Evolutionary conservation across 805 yeast species (phyloP), one percentile per base, ranked within the genome.

Genomic region (Candida peoriensis): DNA sequence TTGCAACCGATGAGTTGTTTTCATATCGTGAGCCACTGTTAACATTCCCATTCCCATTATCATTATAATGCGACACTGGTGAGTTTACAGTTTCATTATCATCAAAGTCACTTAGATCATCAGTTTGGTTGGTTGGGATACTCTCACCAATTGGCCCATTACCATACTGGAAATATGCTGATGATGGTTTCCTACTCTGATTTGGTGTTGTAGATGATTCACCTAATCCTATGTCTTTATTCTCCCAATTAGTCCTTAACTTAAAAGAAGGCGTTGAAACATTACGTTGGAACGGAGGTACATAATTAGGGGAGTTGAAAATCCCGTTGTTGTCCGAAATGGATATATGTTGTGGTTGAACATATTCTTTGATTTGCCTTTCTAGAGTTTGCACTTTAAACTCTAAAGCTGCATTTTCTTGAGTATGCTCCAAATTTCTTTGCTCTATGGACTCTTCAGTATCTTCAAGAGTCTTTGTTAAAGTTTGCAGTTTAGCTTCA

Each of bases 151-250:
- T n/a, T n/a, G n/a, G n/a, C 23, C 28, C 32, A 20, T 34, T 42
- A 13, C 30, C 37, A 10, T 33, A 25, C 16, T 12, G 34, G 26
- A 25, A 37, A 8, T 34, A 8, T 6, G 28, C 30, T 7, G 53
- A 48, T 9, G 50, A 16, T n/a, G n/a, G n/a, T 41, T 53, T 53
- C 9, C 55, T 42, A 33, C 52, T 46, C 19, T 47, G 52, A n/a
- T 57, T 50, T 7, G 76, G 76, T 0, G 78, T 69, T 4, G 48
- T 52, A 6, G 76, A 66, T 1, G 76, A 63, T 43, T 74, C 76
- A 6, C 75, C 76, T 34, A 71, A 44, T 28, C 57, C 59, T 30
- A 70, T 64, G 6, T 50, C 55, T 22, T 36, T 39, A 17, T 25
- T 15, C 19, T 59, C 61, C 54, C 58, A 52, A 22, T 46, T 54